phyloP scores from a whole-genome alignment of 2,329 filamentous ascomycete species.

The Cercospora zeina region DNA sequence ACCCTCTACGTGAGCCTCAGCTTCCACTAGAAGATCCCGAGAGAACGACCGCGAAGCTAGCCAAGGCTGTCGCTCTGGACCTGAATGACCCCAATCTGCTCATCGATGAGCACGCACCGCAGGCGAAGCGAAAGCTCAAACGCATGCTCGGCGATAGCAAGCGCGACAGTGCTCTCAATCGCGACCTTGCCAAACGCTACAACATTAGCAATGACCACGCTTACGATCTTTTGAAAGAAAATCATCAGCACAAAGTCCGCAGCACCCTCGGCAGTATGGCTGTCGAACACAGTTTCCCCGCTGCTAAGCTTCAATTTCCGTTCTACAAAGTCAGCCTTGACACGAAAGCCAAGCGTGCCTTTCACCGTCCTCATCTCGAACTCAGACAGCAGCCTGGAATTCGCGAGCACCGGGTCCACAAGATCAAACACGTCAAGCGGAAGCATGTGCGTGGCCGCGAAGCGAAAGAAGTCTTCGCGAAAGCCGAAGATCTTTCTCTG shows the following conservation, averaged over 20 bases:
- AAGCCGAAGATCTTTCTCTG: slow-evolving; percentile 73
- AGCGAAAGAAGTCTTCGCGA: slow-evolving; percentile 73
- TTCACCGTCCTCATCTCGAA: slow-evolving; percentile 76
- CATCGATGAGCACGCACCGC: slow-evolving; percentile 71
- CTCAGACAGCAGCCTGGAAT: slow-evolving; percentile 58
- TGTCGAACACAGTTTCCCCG: slow-evolving; percentile 93
- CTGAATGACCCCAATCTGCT: slow-evolving; percentile 85
- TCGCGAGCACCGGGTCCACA: slow-evolving; percentile 69
- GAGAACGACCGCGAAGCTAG: slow-evolving; percentile 67
- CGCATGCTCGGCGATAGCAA: slow-evolving; percentile 57
- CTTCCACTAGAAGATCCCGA: slow-evolving; percentile 76
- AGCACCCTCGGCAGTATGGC: slow-evolving; percentile 86
- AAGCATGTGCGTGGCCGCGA: slow-evolving; percentile 80
- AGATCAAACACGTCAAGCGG: slow-evolving; percentile 71
- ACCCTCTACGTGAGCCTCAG: slow-evolving; percentile 27
- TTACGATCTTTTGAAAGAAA: slow-evolving; percentile 94
- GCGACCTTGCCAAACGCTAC: slow-evolving; percentile 77
- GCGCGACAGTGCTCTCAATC: slow-evolving; percentile 68
- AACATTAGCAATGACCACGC: slow-evolving; percentile 96
- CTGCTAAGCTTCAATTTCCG: slow-evolving; percentile 86
- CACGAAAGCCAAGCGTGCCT: slow-evolving; percentile 71
- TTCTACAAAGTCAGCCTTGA: slow-evolving; percentile 89
- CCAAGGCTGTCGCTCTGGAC: slow-evolving; percentile 79
- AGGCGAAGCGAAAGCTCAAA: slow-evolving; percentile 58
- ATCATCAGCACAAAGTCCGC: slow-evolving; percentile 92